Base-by-base conservation (phyloP, 768 basidiomycete genomes). In the Leccinellum luteum region DNA sequence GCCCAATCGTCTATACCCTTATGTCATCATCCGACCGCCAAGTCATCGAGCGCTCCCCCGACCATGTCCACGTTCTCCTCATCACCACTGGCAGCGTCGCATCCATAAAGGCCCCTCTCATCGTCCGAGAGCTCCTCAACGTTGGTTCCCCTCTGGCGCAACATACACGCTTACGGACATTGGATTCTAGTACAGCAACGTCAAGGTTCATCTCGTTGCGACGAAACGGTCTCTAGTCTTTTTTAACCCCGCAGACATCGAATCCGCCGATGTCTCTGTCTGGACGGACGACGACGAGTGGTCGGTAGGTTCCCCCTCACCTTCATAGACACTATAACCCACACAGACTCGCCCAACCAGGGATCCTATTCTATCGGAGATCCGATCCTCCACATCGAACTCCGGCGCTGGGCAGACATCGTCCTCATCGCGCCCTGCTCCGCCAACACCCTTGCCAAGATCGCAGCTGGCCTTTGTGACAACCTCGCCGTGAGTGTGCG, bases 391-490 rank as follows among this genome's bases (percentile, higher is more conserved):
- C n/a, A n/a, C n/a, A n/a, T n/a, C n/a, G n/a, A n/a, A n/a, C n/a
- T n/a, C n/a, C n/a, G n/a, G n/a, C n/a, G n/a, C n/a, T n/a, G n/a
- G n/a, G 69, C 74, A 6, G 81, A 83, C 19, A 71, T 93, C 10
- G 6, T 7, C 43, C 86, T 99, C 49, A 81, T 99, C 50, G 93
- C 93, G 0, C 97, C 97, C 0, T 98, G 94, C 67, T 94, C 93
- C 1, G 96, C 96, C n/a, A 98, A 97, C 72, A 95, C 94, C 2
- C 82, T 99, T n/a, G 85, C 94, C 9, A 98, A 98, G 74, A 89
- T 99, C 53, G 90, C 94, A 0, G 80, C 85, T 43, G 96, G 97
- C 0, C 64, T 85, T 1, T 97, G 94, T 66, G 96, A 98, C 67
- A 96, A 98, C 67, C 84, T n/a, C n/a, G n/a, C n/a, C n/a, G n/a